A percentile compares a stretch with the other conserved stretches of the same genome.
Conservation (phyloP, 2,329 filamentous ascomycete genomes). For the Fusarium aywerte region DNA sequence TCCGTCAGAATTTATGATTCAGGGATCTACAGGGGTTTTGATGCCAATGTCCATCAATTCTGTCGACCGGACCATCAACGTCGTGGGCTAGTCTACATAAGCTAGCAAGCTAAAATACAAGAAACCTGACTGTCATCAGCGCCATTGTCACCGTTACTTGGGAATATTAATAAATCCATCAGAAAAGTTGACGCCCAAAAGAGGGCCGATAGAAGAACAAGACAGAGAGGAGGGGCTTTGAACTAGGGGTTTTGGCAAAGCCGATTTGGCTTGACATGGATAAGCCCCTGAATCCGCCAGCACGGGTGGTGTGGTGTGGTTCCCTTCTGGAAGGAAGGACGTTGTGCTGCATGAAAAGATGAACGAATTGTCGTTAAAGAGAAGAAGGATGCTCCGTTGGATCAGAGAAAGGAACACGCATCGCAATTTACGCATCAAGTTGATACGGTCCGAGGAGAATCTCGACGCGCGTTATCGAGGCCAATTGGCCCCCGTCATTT, state of each 20-base stretch:
- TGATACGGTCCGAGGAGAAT: conserved; percentile 19
- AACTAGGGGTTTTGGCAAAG: conserved; percentile 7
- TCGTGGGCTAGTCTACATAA: background rate
- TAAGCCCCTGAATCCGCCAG: conserved; percentile 41
- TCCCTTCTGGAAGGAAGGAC: conserved; percentile 32
- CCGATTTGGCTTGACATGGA: conserved; percentile 31
- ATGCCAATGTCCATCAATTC: background rate
- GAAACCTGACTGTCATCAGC: conserved; percentile 1
- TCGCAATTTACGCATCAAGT: background rate
- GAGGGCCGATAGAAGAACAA: background rate
- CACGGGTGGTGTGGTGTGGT: conserved; percentile 40
- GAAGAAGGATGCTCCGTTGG: background rate
- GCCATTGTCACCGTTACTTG: conserved; percentile 17
- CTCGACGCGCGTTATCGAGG: conserved; percentile 11
- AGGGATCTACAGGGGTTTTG: conserved; percentile 36
- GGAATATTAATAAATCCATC: background rate
- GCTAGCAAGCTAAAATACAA: background rate
- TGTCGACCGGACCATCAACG: background rate
- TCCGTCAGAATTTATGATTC: conserved; percentile 19
- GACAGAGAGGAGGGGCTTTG: background rate
- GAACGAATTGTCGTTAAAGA: background rate
- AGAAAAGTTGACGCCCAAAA: conserved; percentile 32
- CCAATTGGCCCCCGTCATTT: background rate
- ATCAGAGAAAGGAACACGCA: background rate
- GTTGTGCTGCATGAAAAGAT: conserved; percentile 31